These are phyloP conservation scores for Lentinula edodes DNA, from an alignment of 768 basidiomycete species.

Conservation along the genomic window DNA sequence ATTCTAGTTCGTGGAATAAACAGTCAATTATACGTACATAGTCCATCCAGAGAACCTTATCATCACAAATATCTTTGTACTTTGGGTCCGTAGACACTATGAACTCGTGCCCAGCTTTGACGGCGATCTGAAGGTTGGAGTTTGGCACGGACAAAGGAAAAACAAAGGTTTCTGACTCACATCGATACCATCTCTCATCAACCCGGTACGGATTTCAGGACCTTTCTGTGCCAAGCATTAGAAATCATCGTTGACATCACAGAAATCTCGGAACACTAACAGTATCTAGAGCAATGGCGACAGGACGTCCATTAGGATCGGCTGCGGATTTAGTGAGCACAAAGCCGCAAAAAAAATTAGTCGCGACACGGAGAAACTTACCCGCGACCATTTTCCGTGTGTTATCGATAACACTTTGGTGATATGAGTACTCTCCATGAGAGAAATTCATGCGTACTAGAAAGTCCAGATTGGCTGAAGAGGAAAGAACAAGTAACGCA, in stretches of 20 bases:
- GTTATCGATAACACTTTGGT: constrained; percentile 99
- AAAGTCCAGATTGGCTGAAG: constrained; percentile 7
- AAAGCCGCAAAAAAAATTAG: background rate
- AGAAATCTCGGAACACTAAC: constrained; percentile 38
- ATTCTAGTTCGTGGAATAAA: background rate
- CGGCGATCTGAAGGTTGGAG: constrained; percentile 51
- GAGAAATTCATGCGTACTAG: constrained; percentile 99
- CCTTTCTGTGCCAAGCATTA: constrained; percentile 66
- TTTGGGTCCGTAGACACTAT: constrained; percentile 79
- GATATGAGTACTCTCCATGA: constrained; percentile 97
- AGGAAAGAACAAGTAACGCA: background rate
- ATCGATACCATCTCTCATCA: constrained; percentile 83
- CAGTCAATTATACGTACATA: constrained; percentile 57
- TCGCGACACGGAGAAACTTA: constrained; percentile 26
- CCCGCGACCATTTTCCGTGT: constrained; percentile 79
- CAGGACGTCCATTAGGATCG: constrained; percentile 76
- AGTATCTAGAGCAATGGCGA: constrained; percentile 97
- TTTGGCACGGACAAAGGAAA: constrained; percentile 5
- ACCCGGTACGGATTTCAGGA: constrained; percentile 96
- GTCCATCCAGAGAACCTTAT: constrained; percentile 87
- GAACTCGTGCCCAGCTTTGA: constrained; percentile 92
- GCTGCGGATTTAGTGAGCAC: constrained; percentile 28
- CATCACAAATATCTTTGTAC: constrained; percentile 74
- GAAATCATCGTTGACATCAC: constrained; percentile 4
- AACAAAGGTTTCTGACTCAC: constrained; percentile 40